Base-by-base conservation (phyloP, 139 green algal species). In the Limnomonas spitsbergensis region DNA sequence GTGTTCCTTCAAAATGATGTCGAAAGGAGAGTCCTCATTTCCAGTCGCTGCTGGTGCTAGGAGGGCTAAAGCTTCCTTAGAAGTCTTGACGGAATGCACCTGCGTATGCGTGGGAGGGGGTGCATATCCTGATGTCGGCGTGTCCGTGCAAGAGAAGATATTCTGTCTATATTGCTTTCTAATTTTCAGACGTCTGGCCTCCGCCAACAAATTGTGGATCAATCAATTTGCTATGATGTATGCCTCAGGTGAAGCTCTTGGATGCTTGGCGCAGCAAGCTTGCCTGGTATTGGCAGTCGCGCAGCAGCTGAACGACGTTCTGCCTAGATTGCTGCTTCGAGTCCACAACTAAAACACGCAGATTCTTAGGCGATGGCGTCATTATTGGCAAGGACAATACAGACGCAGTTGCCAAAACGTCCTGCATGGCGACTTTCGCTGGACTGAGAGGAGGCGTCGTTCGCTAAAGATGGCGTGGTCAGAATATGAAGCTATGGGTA, bases 1-100 rank as follows among this genome's bases (percentile, higher is more conserved):
- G 53, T 95, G 91, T 38, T 92, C 88, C 74, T 95, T 95, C 9
- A 95, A 54, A 1, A 95, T 83, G 20, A 91, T 37, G 78, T 95
- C 88, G 32, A 91, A 86, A 31, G 37, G 29, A 1, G 40, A 36
- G 24, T 78, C 47, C 6, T 53, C 73, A 1, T 70, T 34, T 2
- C 27, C 70, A 26, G 36, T 14, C 35, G 73, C 56, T 36, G 39
- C 47, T 26, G 70, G 40, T 9, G 80, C n/a, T 0, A 93, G 72
- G 4, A 87, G 69, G 56, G 88, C 75, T 4, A 92, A 53, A 0
- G 81, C 89, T 38, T 91, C 83, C 35, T 78, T 80, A 26, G 78
- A 79, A 2, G 79, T 86, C 35, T 84, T 79, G 0, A 87, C 83
- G 0, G 81, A 80, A 1, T 70, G 76, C 26, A 91, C 88, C 86